These are phyloP conservation scores for Chimonanthus salicifolius DNA, from an alignment of 164 flowering plant species.

Conservation along the genomic window DNA sequence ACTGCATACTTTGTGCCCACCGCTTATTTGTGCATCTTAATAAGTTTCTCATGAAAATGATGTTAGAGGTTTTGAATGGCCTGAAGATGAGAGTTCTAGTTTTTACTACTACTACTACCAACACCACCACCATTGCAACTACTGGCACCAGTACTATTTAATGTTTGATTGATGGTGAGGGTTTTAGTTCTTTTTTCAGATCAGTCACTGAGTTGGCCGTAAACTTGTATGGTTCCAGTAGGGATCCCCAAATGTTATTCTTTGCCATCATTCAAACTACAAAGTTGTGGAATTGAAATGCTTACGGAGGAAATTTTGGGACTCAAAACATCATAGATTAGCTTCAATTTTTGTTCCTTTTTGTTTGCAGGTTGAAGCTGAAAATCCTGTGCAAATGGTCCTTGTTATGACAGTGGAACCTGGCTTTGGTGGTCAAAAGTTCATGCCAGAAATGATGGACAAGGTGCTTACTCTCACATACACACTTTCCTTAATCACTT, in stretches of 20 bases:
- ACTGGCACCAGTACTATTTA: background rate
- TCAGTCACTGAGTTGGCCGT: no score
- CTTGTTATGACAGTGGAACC: constrained; percentile 99
- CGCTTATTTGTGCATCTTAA: background rate
- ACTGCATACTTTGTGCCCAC: background rate
- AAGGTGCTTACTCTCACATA: constrained; percentile 40
- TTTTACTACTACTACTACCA: no score
- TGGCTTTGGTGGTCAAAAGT: constrained; percentile 98
- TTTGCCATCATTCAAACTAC: no score
- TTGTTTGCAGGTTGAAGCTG: constrained; percentile 56
- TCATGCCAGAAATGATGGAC: constrained; percentile 95
- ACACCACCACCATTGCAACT: no score
- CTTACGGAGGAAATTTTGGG: no score
- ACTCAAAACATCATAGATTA: background rate
- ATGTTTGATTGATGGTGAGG: background rate
- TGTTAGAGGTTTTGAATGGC: background rate
- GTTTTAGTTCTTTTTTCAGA: background rate
- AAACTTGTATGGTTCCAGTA: no score
- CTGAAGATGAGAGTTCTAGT: background rate
- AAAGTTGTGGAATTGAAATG: background rate
- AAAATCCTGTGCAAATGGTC: constrained; percentile 89
- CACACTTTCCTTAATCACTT: constrained; percentile 1
- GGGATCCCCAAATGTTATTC: no score
- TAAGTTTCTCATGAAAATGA: background rate
- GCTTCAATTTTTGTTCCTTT: background rate